Evolutionary conservation across 164 flowering plant species (phyloP).

Genomic region (Macadamia integrifolia): DNA sequence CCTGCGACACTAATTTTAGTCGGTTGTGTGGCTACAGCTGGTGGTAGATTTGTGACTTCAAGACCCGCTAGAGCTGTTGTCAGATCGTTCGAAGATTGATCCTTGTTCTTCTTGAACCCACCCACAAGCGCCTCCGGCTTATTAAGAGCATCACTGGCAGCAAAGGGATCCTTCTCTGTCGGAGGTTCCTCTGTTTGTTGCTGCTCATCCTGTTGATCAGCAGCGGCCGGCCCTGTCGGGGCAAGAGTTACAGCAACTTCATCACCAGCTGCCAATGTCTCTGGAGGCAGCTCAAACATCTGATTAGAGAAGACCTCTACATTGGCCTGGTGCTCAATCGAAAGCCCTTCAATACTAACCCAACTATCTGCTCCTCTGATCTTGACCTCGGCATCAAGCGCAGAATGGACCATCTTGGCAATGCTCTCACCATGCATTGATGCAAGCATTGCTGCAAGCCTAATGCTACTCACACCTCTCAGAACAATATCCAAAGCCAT

Average conservation of each 20-base stretch:
- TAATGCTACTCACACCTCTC: conserved; percentile 71
- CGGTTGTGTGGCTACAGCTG: conserved; percentile 81
- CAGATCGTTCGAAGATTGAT: conserved; percentile 44
- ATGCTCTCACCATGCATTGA: conserved; percentile 89
- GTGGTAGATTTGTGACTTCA: conserved; percentile 83
- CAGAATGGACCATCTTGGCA: conserved; percentile 92
- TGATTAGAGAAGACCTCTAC: conserved; percentile 58
- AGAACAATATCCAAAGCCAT: conserved; percentile 89
- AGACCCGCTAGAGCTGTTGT: conserved; percentile 68
- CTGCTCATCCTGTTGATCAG: conserved; percentile 15
- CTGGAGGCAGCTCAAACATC: conserved; percentile 69
- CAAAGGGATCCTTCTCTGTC: conserved; percentile 79
- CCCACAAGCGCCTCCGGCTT: conserved; percentile 69
- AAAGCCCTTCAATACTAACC: conserved; percentile 43
- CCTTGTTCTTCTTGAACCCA: conserved; percentile 84
- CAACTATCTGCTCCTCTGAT: conserved; percentile 83
- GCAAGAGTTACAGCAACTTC: conserved; percentile 56
- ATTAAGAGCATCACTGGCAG: conserved; percentile 79
- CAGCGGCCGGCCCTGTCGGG: conserved; percentile 22
- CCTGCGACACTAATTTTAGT: conserved; percentile 85
- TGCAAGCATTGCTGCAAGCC: conserved; percentile 72
- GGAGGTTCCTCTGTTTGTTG: conserved; percentile 36
- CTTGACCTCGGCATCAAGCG: conserved; percentile 68
- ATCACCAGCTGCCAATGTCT: conserved; percentile 83
- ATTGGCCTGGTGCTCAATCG: conserved; percentile 52